A percentile compares a stretch with the other conserved stretches of the same genome.
Evolutionary conservation across 2,329 filamentous ascomycete genomes (phyloP).

Genomic region (Chaetoscypha palmicola): DNA sequence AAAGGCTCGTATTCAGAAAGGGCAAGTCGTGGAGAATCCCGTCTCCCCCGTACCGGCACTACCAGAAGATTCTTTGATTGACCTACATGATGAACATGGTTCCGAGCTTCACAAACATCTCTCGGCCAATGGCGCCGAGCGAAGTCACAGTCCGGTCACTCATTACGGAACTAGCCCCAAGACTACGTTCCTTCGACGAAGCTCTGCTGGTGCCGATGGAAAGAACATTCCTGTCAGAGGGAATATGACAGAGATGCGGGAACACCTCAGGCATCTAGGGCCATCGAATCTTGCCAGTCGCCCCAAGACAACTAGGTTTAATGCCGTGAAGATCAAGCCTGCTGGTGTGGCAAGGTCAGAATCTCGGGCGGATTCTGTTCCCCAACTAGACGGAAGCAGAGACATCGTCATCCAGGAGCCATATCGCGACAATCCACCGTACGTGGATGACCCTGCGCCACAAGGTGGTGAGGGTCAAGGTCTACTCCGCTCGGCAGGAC

Average conservation of each 20-base stretch:
- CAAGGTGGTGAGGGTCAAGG: slow-evolving; percentile 47
- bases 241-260: slow-evolving; percentile 55
- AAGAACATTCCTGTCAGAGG: slow-evolving; percentile 50
- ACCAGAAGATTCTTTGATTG: slow-evolving; percentile 33
- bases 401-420: slow-evolving; percentile 35
- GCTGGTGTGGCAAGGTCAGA: slow-evolving; percentile 24
- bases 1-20: slow-evolving; percentile 60
- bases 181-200: slow-evolving; percentile 52
- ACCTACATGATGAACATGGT: slow-evolving; percentile 36
- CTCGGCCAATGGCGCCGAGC: slow-evolving; percentile 11
- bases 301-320: slow-evolving; percentile 53
- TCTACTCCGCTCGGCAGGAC: slow-evolving; percentile 45
- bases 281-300: slow-evolving; percentile 61
- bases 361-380: slow-evolving; percentile 32
- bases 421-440: slow-evolving; percentile 33
- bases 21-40: slow-evolving; percentile 43
- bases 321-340: slow-evolving; percentile 61
- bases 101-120: slow-evolving; percentile 17
- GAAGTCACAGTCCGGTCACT: slow-evolving; percentile 13
- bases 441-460: slow-evolving; percentile 33
- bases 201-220: slow-evolving; percentile 49
- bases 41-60: slow-evolving; percentile 31
- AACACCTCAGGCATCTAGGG: slow-evolving; percentile 57
- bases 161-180: slow-evolving; percentile 28
- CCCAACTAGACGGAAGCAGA: slow-evolving; percentile 32